Conservation (phyloP, 2,329 filamentous ascomycete genomes). For the Pyrenophora graminea region DNA sequence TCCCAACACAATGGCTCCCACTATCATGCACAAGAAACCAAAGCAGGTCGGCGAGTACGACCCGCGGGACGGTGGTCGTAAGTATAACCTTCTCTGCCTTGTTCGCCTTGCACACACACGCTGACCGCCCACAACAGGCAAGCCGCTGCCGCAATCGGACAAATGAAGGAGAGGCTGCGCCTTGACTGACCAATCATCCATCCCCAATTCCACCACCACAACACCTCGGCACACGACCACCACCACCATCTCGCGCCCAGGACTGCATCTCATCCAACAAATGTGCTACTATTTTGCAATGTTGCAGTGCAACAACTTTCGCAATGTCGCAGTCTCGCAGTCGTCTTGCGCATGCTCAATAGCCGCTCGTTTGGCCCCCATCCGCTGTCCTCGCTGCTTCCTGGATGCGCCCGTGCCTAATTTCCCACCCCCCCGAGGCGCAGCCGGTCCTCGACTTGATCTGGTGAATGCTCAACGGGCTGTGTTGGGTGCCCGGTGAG, state of each 20-base stretch:
- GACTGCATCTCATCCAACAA: neutral
- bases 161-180: conserved; percentile 22
- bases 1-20: conserved; percentile 15
- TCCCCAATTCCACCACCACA: conserved; percentile 5
- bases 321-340: conserved; percentile 1
- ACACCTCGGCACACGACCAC: conserved; percentile 22
- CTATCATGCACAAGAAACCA: conserved; percentile 18
- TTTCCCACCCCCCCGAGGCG: conserved; percentile 20
- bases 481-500: conserved; percentile 38
- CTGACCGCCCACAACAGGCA: conserved; percentile 17
- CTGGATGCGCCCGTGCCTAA: conserved; percentile 12
- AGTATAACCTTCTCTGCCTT: conserved; percentile 13
- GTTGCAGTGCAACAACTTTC: conserved; percentile 4
- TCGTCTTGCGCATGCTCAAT: conserved; percentile 8
- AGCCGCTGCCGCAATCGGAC: conserved; percentile 19
- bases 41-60: conserved; percentile 4
- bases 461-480: conserved; percentile 28
- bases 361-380: conserved; percentile 3
- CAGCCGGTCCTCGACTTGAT: conserved; percentile 23
- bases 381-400: conserved; percentile 1
- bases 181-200: conserved; percentile 13
- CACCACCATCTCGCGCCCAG: neutral
- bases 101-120: conserved; percentile 8
- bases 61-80: conserved; percentile 29
- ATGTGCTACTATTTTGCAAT: conserved; percentile 2